phyloP scores from a whole-genome alignment of 2,329 filamentous ascomycete species.

The Trichoderma atrobrunneum region DNA sequence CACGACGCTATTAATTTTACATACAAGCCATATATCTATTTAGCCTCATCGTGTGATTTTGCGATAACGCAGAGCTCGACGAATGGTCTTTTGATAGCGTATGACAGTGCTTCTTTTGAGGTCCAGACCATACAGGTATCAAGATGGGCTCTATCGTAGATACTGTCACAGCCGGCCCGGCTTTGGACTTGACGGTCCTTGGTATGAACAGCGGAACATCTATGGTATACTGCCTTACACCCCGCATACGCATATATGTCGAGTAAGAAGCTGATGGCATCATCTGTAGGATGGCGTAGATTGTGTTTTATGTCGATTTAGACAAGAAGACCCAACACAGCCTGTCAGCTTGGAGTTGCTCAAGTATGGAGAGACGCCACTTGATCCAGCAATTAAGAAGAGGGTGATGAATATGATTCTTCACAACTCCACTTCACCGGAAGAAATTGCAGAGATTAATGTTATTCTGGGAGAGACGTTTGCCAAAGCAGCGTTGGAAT shows the following conservation, averaged over 20 bases:
- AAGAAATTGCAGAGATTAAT: slow-evolving; percentile 19
- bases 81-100: background rate
- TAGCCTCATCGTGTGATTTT: background rate
- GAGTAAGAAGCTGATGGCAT: background rate
- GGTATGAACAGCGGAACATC: slow-evolving; percentile 21
- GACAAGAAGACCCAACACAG: slow-evolving; percentile 5
- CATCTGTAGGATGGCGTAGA: slow-evolving; percentile 19
- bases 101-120: background rate
- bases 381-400: slow-evolving; percentile 13
- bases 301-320: slow-evolving; percentile 19
- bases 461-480: slow-evolving; percentile 20
- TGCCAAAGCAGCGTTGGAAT: slow-evolving; percentile 16
- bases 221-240: slow-evolving; percentile 2
- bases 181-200: slow-evolving; percentile 18
- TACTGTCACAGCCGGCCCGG: background rate
- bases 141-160: slow-evolving; percentile 1
- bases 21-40: background rate
- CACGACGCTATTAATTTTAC: background rate
- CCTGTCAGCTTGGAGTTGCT: slow-evolving; percentile 20
- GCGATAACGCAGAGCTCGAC: background rate
- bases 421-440: slow-evolving; percentile 14
- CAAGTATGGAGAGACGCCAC: slow-evolving; percentile 20
- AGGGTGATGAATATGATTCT: slow-evolving; percentile 20
- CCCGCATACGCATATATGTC: no score
- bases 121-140: background rate